These are phyloP conservation scores for Wickerhamomyces silvicola DNA, from an alignment of 805 yeast species.

Conservation along the genomic window DNA sequence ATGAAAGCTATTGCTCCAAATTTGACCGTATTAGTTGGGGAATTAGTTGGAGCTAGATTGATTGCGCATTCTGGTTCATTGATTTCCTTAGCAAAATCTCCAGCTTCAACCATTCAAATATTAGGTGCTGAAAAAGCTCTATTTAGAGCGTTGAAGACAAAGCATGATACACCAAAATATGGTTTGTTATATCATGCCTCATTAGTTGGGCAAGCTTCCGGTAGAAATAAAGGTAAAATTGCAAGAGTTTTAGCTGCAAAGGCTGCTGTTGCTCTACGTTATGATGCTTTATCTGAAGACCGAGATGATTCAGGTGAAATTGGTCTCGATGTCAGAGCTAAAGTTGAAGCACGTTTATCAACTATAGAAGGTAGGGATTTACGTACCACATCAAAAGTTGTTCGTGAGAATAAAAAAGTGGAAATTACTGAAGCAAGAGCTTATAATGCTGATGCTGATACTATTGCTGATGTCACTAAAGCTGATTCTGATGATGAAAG, in stretches of 20 bases:
- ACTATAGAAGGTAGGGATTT: conserved; percentile 95
- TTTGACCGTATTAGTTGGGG: conserved; percentile 92
- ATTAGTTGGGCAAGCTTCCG: conserved; percentile 95
- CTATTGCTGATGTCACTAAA: conserved; percentile 37
- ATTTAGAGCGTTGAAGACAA: conserved; percentile 97
- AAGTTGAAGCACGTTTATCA: conserved; percentile 91
- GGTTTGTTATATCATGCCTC: conserved; percentile 97
- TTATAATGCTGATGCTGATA: conserved; percentile 94
- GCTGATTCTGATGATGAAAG: conserved; percentile 33
- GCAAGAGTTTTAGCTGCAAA: conserved; percentile 98
- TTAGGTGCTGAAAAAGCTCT: conserved; percentile 99
- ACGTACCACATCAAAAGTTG: conserved; percentile 80
- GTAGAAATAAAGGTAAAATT: conserved; percentile 97
- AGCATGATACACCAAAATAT: conserved; percentile 97
- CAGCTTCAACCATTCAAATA: conserved; percentile 97
- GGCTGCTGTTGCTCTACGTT: conserved; percentile 94
- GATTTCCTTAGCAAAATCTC: conserved; percentile 92
- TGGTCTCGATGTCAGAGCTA: conserved; percentile 85
- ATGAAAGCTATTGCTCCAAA: conserved; percentile 99
- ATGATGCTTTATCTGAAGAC: conserved; percentile 95
- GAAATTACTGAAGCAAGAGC: conserved; percentile 80
- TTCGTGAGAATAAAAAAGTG: conserved; percentile 78
- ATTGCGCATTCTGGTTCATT: conserved; percentile 97
- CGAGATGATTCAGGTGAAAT: conserved; percentile 93
- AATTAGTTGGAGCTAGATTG: conserved; percentile 95